Conservation (phyloP, 495 filamentous ascomycete species). For the Penicillium crystallinum region DNA sequence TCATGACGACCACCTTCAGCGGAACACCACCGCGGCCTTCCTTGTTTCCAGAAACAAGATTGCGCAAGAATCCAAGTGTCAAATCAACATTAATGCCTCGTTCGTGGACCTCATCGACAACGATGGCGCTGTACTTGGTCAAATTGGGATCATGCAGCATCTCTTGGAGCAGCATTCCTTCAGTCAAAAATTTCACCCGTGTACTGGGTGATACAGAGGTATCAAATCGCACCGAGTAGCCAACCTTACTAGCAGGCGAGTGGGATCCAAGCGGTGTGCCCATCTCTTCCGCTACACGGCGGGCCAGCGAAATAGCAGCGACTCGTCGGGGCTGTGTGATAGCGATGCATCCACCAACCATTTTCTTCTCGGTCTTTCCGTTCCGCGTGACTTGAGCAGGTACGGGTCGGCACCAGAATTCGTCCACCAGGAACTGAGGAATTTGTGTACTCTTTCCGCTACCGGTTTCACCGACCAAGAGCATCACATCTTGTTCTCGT, state of each 20-base stretch:
- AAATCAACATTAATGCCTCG: conserved; percentile 94
- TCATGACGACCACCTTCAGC: conserved; percentile 92
- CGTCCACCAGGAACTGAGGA: conserved; percentile 78
- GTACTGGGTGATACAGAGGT: conserved; percentile 68
- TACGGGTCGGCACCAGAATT: conserved; percentile 68
- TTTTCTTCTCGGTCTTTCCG: conserved; percentile 39
- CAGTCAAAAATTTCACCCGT: conserved; percentile 87
- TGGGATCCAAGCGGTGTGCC: conserved; percentile 69
- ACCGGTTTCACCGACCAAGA: conserved; percentile 91
- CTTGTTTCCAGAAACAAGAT: conserved; percentile 53
- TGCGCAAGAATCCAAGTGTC: conserved; percentile 78
- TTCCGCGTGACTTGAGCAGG: conserved; percentile 42
- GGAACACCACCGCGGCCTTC: conserved; percentile 62
- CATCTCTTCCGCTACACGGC: conserved; percentile 84
- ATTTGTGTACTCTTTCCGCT: conserved; percentile 97
- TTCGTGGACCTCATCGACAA: conserved; percentile 98
- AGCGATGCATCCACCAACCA: conserved; percentile 81
- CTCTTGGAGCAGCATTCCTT: conserved; percentile 96
- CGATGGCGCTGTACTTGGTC: conserved; percentile 76
- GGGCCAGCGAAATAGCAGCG: conserved; percentile 87
- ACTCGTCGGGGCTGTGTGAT: conserved; percentile 93
- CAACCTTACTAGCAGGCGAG: conserved; percentile 68
- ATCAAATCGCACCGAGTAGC: conserved; percentile 93
- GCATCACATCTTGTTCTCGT: conserved; percentile 65
- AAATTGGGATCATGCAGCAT: conserved; percentile 81